These are phyloP conservation scores for Rhododendron williamsianum DNA, from an alignment of 148 eudicot genomes.

Conservation along the genomic window DNA sequence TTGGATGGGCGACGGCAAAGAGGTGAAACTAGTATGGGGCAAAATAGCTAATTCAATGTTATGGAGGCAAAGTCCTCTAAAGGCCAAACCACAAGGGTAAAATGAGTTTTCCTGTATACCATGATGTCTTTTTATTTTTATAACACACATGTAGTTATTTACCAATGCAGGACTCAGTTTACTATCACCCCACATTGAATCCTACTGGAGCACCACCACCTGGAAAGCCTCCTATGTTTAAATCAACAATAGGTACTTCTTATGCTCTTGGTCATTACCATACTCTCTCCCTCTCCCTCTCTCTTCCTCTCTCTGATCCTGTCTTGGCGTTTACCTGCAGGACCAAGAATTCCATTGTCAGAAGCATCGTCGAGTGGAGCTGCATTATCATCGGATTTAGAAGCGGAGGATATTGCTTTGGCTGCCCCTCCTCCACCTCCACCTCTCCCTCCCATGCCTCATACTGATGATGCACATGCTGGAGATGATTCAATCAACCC, in stretches of 20 bases:
- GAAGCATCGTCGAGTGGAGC: constrained; percentile 51
- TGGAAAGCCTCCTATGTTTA: constrained; percentile 97
- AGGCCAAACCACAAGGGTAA: not conserved
- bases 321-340: constrained; percentile 30
- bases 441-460: constrained; percentile 68
- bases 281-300: not conserved
- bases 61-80: not conserved
- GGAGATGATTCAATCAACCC: constrained; percentile 45
- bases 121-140: not conserved
- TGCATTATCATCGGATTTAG: constrained; percentile 40
- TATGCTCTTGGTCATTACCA: not conserved
- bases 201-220: constrained; percentile 99
- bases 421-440: constrained; percentile 64
- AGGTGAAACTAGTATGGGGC: not conserved
- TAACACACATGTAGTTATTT: constrained; percentile 5
- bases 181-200: constrained; percentile 89
- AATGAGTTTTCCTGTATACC: not conserved
- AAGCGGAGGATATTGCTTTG: constrained; percentile 50
- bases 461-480: constrained; percentile 41
- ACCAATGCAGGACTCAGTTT: constrained; percentile 75
- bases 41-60: not conserved
- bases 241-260: constrained; percentile 74
- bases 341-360: constrained; percentile 68
- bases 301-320: constrained; percentile 3
- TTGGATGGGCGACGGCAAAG: not conserved